Conservation (phyloP, 1,284 basidiomycete species). For the Crepidotus sp. region DNA sequence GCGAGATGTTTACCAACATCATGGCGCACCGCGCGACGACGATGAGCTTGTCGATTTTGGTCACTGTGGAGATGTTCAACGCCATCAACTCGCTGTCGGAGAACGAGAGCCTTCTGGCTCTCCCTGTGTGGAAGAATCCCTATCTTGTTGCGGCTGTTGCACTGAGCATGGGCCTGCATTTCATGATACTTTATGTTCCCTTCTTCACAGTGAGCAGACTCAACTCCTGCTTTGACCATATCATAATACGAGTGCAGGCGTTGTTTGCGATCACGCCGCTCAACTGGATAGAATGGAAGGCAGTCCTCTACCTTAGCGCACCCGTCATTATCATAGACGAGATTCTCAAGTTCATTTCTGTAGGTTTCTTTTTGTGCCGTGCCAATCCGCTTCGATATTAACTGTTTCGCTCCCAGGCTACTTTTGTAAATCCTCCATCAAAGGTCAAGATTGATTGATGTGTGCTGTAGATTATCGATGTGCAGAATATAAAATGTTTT, state of each 20-base stretch:
- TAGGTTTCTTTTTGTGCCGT: constrained; percentile 27
- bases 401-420: constrained; percentile 23
- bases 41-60: constrained; percentile 90
- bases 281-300: constrained; percentile 90
- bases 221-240: constrained; percentile 1
- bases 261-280: constrained; percentile 89
- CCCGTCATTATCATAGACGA: constrained; percentile 92
- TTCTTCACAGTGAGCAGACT: constrained; percentile 72
- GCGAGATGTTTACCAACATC: constrained; percentile 85
- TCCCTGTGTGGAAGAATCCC: constrained; percentile 91
- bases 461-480: constrained; percentile 7
- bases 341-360: constrained; percentile 78
- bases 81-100: constrained; percentile 99
- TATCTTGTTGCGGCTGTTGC: constrained; percentile 85
- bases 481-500: constrained; percentile 2
- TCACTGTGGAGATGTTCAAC: constrained; percentile 98
- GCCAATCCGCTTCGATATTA: not conserved
- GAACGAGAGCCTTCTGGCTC: constrained; percentile 83
- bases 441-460: constrained; percentile 23
- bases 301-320: constrained; percentile 82
- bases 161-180: constrained; percentile 86
- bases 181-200: constrained; percentile 91
- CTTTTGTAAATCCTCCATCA: constrained; percentile 28
- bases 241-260: constrained; percentile 34
- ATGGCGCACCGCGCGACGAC: constrained; percentile 87